Percentiles rank a stretch among this genome's conserved stretches.
phyloP scores from a whole-genome alignment of 2,329 filamentous ascomycete species.

The Botrytis squamosa region DNA sequence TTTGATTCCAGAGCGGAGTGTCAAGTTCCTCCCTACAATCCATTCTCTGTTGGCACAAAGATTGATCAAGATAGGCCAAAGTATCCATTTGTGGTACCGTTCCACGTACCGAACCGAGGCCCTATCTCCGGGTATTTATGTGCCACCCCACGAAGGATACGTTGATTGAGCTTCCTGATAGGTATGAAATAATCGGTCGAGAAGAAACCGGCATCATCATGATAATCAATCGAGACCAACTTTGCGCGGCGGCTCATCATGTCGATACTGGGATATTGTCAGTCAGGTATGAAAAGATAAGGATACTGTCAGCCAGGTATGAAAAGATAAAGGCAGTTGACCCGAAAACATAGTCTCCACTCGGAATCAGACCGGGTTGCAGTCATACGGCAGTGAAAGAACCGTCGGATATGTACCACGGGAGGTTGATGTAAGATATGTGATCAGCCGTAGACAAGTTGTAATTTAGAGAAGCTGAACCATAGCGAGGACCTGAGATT shows the following conservation, averaged over 20 bases:
- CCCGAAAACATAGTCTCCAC: background rate
- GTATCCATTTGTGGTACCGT: constrained; percentile 4
- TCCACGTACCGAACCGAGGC: constrained; percentile 15
- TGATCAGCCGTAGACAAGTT: constrained; percentile 11
- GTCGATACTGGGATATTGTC: background rate
- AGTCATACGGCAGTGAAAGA: background rate
- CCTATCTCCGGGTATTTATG: constrained; percentile 12
- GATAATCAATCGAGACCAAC: background rate
- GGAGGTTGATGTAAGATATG: constrained; percentile 13
- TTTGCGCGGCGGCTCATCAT: background rate
- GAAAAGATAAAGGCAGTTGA: background rate
- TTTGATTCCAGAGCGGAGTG: background rate
- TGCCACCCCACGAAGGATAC: background rate
- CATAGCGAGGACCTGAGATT: background rate
- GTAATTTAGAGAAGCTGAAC: constrained; percentile 3
- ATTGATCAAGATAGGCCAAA: background rate
- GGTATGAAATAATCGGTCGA: background rate
- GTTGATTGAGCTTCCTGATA: constrained; percentile 8
- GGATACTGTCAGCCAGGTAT: background rate
- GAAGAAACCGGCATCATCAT: background rate
- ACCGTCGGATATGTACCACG: background rate
- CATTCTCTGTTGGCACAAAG: background rate
- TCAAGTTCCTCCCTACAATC: background rate
- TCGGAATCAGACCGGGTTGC: background rate
- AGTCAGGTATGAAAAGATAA: background rate